Evolutionary conservation across 1,284 basidiomycete species (phyloP).

Genomic region (Sporisorium exsertum): DNA sequence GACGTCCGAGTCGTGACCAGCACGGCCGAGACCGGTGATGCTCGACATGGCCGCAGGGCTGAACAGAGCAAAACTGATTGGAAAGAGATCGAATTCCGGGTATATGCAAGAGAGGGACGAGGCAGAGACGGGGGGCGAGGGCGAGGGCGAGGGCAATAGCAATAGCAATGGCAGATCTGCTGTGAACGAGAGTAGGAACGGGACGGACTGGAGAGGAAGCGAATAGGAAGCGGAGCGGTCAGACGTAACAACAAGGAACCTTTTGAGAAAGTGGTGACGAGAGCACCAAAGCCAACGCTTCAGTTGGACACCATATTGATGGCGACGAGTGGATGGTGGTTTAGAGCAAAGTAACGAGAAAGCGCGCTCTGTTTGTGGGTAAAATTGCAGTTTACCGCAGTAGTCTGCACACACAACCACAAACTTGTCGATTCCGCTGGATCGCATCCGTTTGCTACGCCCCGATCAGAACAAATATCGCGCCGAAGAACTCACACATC

Average conservation of each 20-base stretch:
- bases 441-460: neutral
- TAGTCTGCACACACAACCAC: no score
- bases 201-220: neutral
- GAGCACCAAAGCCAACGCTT: constrained; percentile 6
- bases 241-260: constrained; percentile 22
- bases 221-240: constrained; percentile 12
- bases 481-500: neutral
- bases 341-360: neutral
- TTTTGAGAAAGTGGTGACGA: neutral
- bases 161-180: neutral
- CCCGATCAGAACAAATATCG: neutral
- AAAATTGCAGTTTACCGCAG: constrained; percentile 11
- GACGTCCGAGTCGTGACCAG: constrained; percentile 38
- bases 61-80: neutral
- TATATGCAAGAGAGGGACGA: neutral
- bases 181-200: constrained; percentile 1
- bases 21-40: constrained; percentile 30
- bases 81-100: neutral
- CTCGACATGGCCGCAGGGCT: constrained; percentile 42
- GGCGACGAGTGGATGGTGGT: constrained; percentile 16
- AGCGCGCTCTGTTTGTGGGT: neutral
- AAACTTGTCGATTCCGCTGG: no score
- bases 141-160: neutral
- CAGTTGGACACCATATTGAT: constrained; percentile 25
- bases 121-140: neutral